Evolutionary conservation across 768 basidiomycete species (phyloP).

Genomic region (Tricholoma bakamatsutake): DNA sequence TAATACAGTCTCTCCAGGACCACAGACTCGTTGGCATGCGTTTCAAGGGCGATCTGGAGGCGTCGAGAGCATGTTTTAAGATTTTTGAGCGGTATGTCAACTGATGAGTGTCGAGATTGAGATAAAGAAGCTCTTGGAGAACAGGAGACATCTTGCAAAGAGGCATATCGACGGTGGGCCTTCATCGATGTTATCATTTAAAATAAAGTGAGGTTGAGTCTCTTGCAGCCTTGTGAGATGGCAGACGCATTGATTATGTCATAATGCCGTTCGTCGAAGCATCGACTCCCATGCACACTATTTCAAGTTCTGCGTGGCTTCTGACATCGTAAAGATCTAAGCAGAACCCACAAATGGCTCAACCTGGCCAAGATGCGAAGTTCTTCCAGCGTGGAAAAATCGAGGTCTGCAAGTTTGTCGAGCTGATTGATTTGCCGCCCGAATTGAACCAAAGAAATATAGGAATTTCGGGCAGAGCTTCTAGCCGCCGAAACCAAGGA

Average conservation of each 20-base stretch:
- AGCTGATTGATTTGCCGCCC: conserved; percentile 1
- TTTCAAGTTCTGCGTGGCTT: neutral
- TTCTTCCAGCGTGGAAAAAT: conserved; percentile 92
- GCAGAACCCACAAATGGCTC: conserved; percentile 28
- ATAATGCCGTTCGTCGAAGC: neutral
- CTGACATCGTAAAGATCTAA: neutral
- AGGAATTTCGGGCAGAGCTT: conserved; percentile 90
- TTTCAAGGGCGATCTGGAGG: conserved; percentile 37
- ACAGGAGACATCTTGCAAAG: neutral
- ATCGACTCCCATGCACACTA: neutral
- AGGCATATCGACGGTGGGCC: neutral
- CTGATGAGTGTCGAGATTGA: conserved; percentile 24
- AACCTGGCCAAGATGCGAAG: conserved; percentile 82
- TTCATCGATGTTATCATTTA: neutral
- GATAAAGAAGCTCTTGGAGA: conserved; percentile 22
- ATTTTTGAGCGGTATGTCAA: conserved; percentile 58
- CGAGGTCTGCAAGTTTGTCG: conserved; percentile 46
- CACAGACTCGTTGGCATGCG: conserved; percentile 46
- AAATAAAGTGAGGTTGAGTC: no score
- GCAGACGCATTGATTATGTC: neutral
- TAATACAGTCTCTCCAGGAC: conserved; percentile 67
- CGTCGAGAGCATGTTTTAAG: conserved; percentile 51
- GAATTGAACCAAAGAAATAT: conserved; percentile 4
- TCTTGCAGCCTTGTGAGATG: no score
- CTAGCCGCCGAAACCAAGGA: conserved; percentile 92